Conservation (phyloP, 2,329 filamentous ascomycete genomes). For the Neocatenulostroma microsporum region DNA sequence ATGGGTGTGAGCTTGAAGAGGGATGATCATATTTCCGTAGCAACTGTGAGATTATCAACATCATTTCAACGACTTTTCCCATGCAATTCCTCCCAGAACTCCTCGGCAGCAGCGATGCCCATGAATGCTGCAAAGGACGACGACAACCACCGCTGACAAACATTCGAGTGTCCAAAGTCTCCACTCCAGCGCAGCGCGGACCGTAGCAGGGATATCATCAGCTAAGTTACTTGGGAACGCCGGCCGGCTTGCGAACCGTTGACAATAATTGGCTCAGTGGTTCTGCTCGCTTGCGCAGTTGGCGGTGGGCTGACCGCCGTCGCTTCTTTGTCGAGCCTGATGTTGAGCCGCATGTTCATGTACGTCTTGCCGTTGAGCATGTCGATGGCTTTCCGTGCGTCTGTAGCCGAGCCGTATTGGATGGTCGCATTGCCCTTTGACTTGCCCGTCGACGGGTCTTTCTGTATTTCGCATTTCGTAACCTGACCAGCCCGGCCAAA, state of each 20-base stretch:
- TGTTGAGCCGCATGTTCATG: constrained; percentile 19
- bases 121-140: too few relatives aligned
- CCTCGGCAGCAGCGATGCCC: too few relatives aligned
- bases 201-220: too few relatives aligned
- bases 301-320: constrained; percentile 17
- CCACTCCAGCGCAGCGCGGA: too few relatives aligned
- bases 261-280: constrained; percentile 14
- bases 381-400: constrained; percentile 20
- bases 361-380: constrained; percentile 19
- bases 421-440: constrained; percentile 25
- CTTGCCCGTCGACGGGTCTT: constrained; percentile 18
- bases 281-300: constrained; percentile 5
- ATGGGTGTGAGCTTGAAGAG: too few relatives aligned
- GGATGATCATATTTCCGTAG: too few relatives aligned
- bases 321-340: constrained; percentile 21
- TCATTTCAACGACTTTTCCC: too few relatives aligned
- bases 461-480: constrained; percentile 20
- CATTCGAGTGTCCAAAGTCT: too few relatives aligned
- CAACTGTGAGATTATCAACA: too few relatives aligned
- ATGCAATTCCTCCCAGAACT: too few relatives aligned
- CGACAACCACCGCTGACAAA: too few relatives aligned
- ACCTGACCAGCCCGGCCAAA: constrained; percentile 23
- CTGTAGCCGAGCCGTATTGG: constrained; percentile 18
- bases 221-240: too few relatives aligned
- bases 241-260: constrained; percentile 14